A percentile compares a stretch with the other conserved stretches of the same genome.
phyloP scores from a whole-genome alignment of 139 green algal genomes.

The Chlamydomonas sphaeroides region DNA sequence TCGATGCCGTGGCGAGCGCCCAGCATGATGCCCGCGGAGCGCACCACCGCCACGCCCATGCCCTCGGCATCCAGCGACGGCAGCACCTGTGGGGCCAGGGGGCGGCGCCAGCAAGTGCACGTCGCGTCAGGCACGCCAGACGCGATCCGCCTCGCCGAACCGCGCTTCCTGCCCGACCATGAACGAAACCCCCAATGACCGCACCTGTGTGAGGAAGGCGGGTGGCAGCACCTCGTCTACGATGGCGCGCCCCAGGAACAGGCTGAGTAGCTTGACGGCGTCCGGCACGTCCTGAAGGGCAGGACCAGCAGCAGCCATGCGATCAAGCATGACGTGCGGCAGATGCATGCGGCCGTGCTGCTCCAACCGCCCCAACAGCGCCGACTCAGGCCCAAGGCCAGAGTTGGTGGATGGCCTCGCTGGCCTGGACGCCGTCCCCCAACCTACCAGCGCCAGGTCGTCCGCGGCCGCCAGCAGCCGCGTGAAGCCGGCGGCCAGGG shows the following conservation, averaged over 20 bases:
- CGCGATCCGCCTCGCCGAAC: too few species aligned
- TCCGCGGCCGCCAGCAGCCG: slow-evolving; percentile 75
- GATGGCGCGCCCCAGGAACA: slow-evolving; percentile 88
- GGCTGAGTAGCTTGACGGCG: slow-evolving; percentile 74
- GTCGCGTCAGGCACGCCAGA: too few species aligned
- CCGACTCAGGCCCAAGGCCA: too few species aligned
- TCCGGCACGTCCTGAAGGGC: slow-evolving; percentile 94
- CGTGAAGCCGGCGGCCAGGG: slow-evolving; percentile 75
- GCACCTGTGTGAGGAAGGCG: slow-evolving; percentile 75
- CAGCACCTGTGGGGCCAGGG: slow-evolving; percentile 56
- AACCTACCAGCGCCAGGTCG: slow-evolving; percentile 87
- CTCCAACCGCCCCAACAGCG: too few species aligned
- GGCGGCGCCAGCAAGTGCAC: neutral
- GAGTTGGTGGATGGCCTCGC: too few species aligned
- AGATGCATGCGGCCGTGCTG: too few species aligned
- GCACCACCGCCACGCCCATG: slow-evolving; percentile 65
- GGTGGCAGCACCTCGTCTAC: slow-evolving; percentile 96
- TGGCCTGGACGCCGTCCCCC: too few species aligned
- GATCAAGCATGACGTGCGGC: too few species aligned
- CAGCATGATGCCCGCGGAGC: slow-evolving; percentile 66
- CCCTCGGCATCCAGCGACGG: slow-evolving; percentile 62
- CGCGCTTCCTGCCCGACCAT: too few species aligned
- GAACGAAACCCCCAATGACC: too few species aligned
- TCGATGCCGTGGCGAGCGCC: slow-evolving; percentile 81
- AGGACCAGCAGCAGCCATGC: too few species aligned